These are phyloP conservation scores for Pythium dissimile DNA, from an alignment of 352 stramenopile species.

Conservation along the genomic window DNA sequence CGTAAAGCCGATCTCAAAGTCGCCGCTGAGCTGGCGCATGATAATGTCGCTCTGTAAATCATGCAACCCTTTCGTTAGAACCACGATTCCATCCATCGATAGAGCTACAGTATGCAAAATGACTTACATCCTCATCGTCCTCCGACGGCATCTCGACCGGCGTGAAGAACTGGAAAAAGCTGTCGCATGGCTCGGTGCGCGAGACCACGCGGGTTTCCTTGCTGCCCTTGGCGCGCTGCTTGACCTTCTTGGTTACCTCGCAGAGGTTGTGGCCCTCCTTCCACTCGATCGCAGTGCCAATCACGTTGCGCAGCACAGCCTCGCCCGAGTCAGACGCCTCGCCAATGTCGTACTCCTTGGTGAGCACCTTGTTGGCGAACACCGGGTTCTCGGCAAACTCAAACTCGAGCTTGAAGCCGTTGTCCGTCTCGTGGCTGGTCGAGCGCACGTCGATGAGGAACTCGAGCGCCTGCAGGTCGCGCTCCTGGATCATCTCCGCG, in stretches of 20 bases:
- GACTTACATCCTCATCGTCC: constrained; percentile 76
- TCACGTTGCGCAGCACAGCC: constrained; percentile 75
- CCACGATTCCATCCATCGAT: constrained; percentile 4
- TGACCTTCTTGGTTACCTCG: constrained; percentile 86
- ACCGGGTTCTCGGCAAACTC: constrained; percentile 77
- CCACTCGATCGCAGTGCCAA: constrained; percentile 74
- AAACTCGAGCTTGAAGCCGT: constrained; percentile 85
- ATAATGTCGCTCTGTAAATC: constrained; percentile 73
- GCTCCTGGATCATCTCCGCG: constrained; percentile 77
- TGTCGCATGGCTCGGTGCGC: constrained; percentile 79
- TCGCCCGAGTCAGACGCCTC: constrained; percentile 79
- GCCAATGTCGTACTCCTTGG: constrained; percentile 85
- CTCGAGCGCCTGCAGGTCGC: constrained; percentile 75
- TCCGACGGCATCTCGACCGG: constrained; percentile 83
- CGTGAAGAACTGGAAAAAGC: constrained; percentile 88
- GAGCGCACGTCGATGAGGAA: constrained; percentile 75
- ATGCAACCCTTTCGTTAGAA: too few relatives aligned
- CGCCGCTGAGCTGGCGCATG: constrained; percentile 77
- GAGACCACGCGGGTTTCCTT: constrained; percentile 76
- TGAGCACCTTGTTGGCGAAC: constrained; percentile 74
- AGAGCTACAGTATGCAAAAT: constrained; percentile 9
- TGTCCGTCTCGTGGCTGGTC: constrained; percentile 74
- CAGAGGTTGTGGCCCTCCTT: constrained; percentile 82
- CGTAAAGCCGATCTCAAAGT: constrained; percentile 86
- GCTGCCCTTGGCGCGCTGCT: constrained; percentile 78